phyloP scores from a whole-genome alignment of 2,329 filamentous ascomycete genomes.

The Ceratocystis huliohia region DNA sequence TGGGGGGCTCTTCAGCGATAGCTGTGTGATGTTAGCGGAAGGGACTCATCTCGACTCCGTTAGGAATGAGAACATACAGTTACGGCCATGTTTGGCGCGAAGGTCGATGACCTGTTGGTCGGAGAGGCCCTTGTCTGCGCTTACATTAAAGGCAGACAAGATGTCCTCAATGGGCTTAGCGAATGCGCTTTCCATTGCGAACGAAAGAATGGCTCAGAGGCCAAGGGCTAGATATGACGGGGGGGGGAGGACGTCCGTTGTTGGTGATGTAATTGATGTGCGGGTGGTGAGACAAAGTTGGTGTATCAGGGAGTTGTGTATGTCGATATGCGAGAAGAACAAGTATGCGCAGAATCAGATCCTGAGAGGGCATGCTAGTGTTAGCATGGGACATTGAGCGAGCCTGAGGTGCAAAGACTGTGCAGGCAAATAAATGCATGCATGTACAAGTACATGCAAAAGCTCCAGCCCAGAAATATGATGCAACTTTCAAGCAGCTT shows the following conservation, averaged over 20 bases:
- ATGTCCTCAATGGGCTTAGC: constrained; percentile 45
- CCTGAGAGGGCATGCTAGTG: background rate
- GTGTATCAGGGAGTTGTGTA: background rate
- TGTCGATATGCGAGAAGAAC: constrained; percentile 12
- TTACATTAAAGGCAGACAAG: constrained; percentile 45
- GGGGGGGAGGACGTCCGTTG: background rate
- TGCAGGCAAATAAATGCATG: background rate
- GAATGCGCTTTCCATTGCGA: constrained; percentile 51
- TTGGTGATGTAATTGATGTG: background rate
- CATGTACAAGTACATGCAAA: background rate
- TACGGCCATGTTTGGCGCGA: constrained; percentile 50
- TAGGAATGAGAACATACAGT: constrained; percentile 36
- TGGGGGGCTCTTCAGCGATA: constrained; percentile 78
- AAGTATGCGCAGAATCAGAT: constrained; percentile 16
- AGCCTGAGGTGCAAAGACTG: background rate
- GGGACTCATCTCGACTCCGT: too few species aligned
- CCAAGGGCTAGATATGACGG: constrained; percentile 7
- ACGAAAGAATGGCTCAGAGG: constrained; percentile 11
- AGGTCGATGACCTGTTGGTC: constrained; percentile 45
- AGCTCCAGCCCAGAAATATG: background rate
- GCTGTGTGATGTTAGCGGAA: constrained; percentile 29
- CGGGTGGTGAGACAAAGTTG: background rate
- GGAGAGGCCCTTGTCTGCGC: constrained; percentile 42
- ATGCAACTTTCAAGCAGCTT: background rate
- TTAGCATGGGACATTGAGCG: background rate